Base-by-base conservation (phyloP, 129 eudicot genomes). In the Ambrosia trifida region DNA sequence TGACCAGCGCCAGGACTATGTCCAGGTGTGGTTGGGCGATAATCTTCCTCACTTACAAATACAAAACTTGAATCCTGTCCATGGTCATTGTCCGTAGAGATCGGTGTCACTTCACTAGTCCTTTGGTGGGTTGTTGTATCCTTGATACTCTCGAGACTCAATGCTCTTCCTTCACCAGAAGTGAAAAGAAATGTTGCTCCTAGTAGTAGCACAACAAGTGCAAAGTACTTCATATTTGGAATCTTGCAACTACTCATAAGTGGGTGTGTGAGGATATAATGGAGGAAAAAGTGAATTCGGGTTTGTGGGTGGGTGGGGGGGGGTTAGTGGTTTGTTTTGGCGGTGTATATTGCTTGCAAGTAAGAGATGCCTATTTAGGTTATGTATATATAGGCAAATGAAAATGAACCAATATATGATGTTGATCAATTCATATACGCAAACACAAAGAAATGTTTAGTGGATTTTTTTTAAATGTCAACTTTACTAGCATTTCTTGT, bases 1-100 rank as follows among this genome's bases (percentile, higher is more conserved):
- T 78, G 81, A 59, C 86, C 86, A 78, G 7, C 80, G 2, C 86
- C 86, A 5, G 83, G 86, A 41, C 86, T 82, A 50, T 78, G 80
- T 56, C 86, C 86, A 2, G 86, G 86, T 7, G 70, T 66, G 6
- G 82, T 76, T 54, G 78, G 78, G 58, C 74, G 85, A 56, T 40
- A 50, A 30, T 72, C 75, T 46, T 49, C 81, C 36, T 41, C 76
- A 3, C 2, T 63, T 45, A 32, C 19, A 36, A 45, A 38, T 20
- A 57, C 62, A 57, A 19, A 47, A 28, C 43, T 36, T 10, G 41
- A 64, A 59, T 46, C 69, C 40, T 61, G 45, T 40, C 66, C 47
- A 64, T 44, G 66, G 17, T 40, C 24, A 18, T 9, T 28, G 11
- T 63, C 18, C 61, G 28, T 52, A 30, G 40, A 17, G 49, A 64